Conservation (phyloP, 495 filamentous ascomycete species). For the Umbilicaria muhlenbergii region DNA sequence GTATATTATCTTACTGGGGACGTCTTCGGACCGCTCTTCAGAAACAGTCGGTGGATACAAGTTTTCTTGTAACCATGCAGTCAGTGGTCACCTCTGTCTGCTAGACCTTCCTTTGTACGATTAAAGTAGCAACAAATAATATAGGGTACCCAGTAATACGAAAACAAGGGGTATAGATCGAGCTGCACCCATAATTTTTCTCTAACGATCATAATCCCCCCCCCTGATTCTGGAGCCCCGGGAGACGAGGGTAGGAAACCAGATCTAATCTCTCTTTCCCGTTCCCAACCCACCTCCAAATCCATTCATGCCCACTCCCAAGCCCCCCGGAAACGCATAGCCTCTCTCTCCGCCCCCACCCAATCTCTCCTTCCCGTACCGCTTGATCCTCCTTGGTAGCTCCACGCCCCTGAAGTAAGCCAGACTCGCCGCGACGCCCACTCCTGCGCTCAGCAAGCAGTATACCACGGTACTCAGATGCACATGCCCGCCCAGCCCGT, state of each 20-base stretch:
- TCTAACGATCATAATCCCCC: too few species aligned
- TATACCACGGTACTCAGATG: slow-evolving; percentile 16
- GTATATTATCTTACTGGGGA: too few species aligned
- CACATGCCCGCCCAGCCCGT: slow-evolving; percentile 14
- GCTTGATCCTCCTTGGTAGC: slow-evolving; percentile 29
- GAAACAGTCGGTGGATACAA: too few species aligned
- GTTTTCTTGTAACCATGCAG: too few species aligned
- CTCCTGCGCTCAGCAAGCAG: slow-evolving; percentile 18
- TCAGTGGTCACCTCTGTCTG: too few species aligned
- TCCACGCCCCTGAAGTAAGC: slow-evolving; percentile 22
- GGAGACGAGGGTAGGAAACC: background rate
- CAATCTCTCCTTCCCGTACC: slow-evolving; percentile 20
- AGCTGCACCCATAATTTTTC: too few species aligned
- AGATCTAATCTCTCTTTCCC: slow-evolving; percentile 38
- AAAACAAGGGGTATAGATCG: too few species aligned
- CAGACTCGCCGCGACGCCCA: slow-evolving; percentile 24
- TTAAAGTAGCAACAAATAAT: too few species aligned
- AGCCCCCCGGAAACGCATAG: slow-evolving; percentile 24
- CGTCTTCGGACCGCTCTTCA: too few species aligned
- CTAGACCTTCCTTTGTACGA: too few species aligned
- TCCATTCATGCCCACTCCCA: slow-evolving; percentile 24
- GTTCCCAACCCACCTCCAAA: slow-evolving; percentile 31
- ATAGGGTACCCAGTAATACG: too few species aligned
- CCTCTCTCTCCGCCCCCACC: slow-evolving; percentile 29
- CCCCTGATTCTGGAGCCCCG: too few species aligned